These are phyloP conservation scores for Rutidosis leptorrhynchoides DNA, from an alignment of 129 eudicot genomes.

Conservation along the genomic window DNA sequence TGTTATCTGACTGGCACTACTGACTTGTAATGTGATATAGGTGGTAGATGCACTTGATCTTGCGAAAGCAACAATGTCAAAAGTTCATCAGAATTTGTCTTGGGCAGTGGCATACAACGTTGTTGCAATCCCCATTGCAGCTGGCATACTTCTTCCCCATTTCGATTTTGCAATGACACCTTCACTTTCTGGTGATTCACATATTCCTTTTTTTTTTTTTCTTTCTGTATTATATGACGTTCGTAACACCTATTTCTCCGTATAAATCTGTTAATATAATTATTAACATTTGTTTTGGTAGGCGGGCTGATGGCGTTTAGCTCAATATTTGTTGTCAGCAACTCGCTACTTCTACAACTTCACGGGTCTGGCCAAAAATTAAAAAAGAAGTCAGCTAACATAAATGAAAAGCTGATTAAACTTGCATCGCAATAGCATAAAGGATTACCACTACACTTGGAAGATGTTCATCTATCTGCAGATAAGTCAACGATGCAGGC, in stretches of 20 bases:
- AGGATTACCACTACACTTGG: background rate
- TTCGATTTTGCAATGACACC: slow-evolving; percentile 98
- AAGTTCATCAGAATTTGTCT: slow-evolving; percentile 85
- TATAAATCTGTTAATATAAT: background rate
- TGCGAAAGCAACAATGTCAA: slow-evolving; percentile 85
- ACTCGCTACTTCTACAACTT: slow-evolving; percentile 82
- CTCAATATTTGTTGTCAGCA: slow-evolving; percentile 86
- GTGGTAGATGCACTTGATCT: slow-evolving; percentile 90
- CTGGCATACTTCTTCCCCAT: slow-evolving; percentile 80
- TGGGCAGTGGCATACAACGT: slow-evolving; percentile 96
- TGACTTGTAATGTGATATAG: slow-evolving; percentile 40
- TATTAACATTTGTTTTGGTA: slow-evolving; percentile 33
- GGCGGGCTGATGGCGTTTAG: slow-evolving; percentile 97
- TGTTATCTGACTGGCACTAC: background rate
- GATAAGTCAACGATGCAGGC: slow-evolving; percentile 4
- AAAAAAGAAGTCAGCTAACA: slow-evolving; percentile 30
- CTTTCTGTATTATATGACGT: slow-evolving; percentile 1
- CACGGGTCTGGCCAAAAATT: slow-evolving; percentile 48
- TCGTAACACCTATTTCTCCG: background rate
- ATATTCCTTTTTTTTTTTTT: background rate
- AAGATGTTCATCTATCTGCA: slow-evolving; percentile 9
- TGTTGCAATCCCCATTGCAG: slow-evolving; percentile 85
- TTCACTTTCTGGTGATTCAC: slow-evolving; percentile 71
- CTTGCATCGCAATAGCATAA: slow-evolving; percentile 11
- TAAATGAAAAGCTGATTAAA: slow-evolving; percentile 21